Evolutionary conservation across 345 rosid genomes (phyloP).

Genomic region (Melastoma malabathricum): DNA sequence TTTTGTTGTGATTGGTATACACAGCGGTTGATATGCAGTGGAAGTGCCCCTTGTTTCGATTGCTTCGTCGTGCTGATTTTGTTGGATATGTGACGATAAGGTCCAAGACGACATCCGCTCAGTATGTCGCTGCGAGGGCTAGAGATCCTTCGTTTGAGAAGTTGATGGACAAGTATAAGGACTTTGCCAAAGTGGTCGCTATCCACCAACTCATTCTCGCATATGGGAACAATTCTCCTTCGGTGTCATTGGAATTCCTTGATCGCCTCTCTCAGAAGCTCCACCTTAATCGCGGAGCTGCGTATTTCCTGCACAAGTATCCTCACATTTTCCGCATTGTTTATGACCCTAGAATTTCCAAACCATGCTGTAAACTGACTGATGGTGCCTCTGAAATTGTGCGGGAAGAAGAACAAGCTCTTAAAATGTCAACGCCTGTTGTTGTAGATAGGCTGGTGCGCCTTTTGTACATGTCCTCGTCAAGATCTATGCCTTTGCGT

Average conservation of each 20-base stretch:
- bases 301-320: constrained; percentile 56
- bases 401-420: constrained; percentile 44
- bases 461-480: constrained; percentile 49
- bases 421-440: constrained; percentile 25
- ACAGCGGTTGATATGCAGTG: too few relatives aligned
- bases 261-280: constrained; percentile 70
- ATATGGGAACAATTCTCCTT: constrained; percentile 21
- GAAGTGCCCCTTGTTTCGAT: too few relatives aligned
- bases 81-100: constrained; percentile 10
- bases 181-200: constrained; percentile 57
- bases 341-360: constrained; percentile 40
- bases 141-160: constrained; percentile 81
- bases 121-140: constrained; percentile 57
- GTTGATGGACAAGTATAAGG: constrained; percentile 77
- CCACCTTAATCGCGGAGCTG: constrained; percentile 71
- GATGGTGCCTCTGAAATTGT: constrained; percentile 36
- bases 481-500: constrained; percentile 66
- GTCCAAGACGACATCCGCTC: constrained; percentile 57
- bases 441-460: constrained; percentile 50
- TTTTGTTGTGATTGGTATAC: too few relatives aligned
- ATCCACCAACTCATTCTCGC: constrained; percentile 74
- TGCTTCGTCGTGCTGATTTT: too few relatives aligned
- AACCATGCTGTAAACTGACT: constrained; percentile 56
- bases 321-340: constrained; percentile 67
- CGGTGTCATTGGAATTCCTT: constrained; percentile 67